Base-by-base conservation (phyloP, 1,139 yeast genomes). In the Torulaspora pretoriensis region DNA sequence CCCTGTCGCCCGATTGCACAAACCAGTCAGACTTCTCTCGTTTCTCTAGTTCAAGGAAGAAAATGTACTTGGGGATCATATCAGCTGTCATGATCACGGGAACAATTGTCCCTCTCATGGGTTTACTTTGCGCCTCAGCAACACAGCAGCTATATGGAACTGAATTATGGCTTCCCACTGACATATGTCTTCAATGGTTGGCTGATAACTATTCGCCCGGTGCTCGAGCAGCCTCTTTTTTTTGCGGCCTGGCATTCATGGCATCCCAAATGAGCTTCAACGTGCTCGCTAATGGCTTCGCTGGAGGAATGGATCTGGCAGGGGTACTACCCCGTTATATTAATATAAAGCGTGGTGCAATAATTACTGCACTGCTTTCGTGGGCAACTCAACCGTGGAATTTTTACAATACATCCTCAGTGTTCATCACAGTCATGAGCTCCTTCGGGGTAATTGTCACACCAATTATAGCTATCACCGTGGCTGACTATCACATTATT, bases 11-110 rank as follows among this genome's bases (percentile, higher is more conserved):
- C 1, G 73, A 65, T 45, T 60, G 69, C 27, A 64, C 74, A 24
- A 73, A 74, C 53, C 73, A 70, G 48, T 58, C 72, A 31, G 78
- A 74, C 53, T 74, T 62, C 50, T 63, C 76, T 4, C 59, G 78
- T 48, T 74, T 72, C 57, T 64, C 68, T n/a, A 50, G 53, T 10
- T 46, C 56, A 24, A 50, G 47, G 30, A 55, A 50, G 39, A 53
- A 59, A 34, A 49, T 59, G 2, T 40, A 51, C 26, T 25, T 45
- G 40, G 65, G 69, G 49, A 49, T 59, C 35, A 37, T 62, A 44
- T 46, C 61, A 25, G 58, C 66, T 42, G 56, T 63, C 40, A 56
- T 57, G 45, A 47, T 65, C 17, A 52, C 65, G 14, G 73, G 71
- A 26, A 62, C 70, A 13, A 51, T 70, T 13, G 62, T 70, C 14